Conservation (phyloP, 2,329 filamentous ascomycete species). For the Xylariaceae sp. region DNA sequence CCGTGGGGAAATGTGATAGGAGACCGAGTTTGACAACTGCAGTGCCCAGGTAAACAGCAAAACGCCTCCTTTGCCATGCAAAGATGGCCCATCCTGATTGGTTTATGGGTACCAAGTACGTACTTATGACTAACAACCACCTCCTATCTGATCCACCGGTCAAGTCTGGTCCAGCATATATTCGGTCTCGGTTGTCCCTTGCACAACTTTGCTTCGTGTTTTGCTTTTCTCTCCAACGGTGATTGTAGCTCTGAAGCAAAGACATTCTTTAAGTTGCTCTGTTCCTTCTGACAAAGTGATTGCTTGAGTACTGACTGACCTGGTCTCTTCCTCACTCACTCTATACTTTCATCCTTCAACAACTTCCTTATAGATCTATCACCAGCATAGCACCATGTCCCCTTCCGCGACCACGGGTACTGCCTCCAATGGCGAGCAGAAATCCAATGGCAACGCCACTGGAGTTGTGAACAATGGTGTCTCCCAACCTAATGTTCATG, state of each 20-base stretch:
- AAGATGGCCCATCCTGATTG: slow-evolving; percentile 11
- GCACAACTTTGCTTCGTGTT: slow-evolving; percentile 1
- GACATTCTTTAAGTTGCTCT: too few relatives aligned
- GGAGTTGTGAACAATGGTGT: slow-evolving; percentile 31
- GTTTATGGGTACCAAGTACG: slow-evolving; percentile 11
- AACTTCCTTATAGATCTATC: neutral
- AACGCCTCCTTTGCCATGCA: neutral
- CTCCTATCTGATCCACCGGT: slow-evolving; percentile 16
- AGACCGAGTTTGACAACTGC: neutral
- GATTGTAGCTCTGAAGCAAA: too few relatives aligned
- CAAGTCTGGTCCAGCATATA: slow-evolving; percentile 10
- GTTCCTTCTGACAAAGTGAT: too few relatives aligned
- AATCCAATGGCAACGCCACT: slow-evolving; percentile 32
- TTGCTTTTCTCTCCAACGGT: neutral
- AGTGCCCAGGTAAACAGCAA: neutral
- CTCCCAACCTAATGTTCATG: slow-evolving; percentile 46
- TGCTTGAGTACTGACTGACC: neutral
- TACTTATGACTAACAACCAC: neutral
- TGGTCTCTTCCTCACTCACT: neutral
- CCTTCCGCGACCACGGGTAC: slow-evolving; percentile 42
- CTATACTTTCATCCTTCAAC: neutral
- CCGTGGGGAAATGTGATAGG: neutral
- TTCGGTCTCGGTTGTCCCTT: slow-evolving; percentile 9
- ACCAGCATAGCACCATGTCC: slow-evolving; percentile 37
- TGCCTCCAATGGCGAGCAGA: slow-evolving; percentile 38